These are phyloP conservation scores for Phaseolus coccineus DNA, from an alignment of 331 rosid species.

Conservation along the genomic window DNA sequence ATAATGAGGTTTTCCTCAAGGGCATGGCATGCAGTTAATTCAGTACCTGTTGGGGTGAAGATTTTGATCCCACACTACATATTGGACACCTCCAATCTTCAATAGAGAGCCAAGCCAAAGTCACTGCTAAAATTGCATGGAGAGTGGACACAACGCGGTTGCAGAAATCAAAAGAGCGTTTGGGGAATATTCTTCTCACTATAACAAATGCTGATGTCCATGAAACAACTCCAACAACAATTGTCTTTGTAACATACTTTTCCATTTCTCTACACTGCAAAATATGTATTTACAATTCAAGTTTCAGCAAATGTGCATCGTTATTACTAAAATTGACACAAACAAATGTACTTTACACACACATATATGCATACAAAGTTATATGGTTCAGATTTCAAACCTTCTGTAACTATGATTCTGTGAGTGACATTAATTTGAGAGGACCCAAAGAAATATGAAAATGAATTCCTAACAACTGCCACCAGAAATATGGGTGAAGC, in stretches of 20 bases:
- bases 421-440: not conserved
- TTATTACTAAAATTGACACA: not conserved
- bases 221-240: slow-evolving; percentile 67
- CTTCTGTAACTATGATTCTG: not conserved
- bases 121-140: slow-evolving; percentile 77
- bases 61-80: slow-evolving; percentile 65
- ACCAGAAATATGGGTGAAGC: slow-evolving; percentile 5
- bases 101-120: slow-evolving; percentile 70
- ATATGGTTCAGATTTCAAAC: not conserved
- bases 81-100: slow-evolving; percentile 82
- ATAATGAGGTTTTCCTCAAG: not conserved
- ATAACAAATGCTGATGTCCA: slow-evolving; percentile 70
- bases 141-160: slow-evolving; percentile 73
- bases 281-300: slow-evolving; percentile 27
- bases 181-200: slow-evolving; percentile 54
- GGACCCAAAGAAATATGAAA: not conserved
- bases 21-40: not conserved
- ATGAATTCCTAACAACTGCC: slow-evolving; percentile 18
- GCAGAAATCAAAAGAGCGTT: slow-evolving; percentile 69
- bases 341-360: not conserved
- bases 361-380: not conserved
- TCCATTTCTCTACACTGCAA: slow-evolving; percentile 54
- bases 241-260: slow-evolving; percentile 44
- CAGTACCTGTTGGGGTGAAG: slow-evolving; percentile 72
- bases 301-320: slow-evolving; percentile 12